These are phyloP conservation scores for Astragalus glycyphyllos DNA, from an alignment of 306 rosid species.

Conservation along the genomic window DNA sequence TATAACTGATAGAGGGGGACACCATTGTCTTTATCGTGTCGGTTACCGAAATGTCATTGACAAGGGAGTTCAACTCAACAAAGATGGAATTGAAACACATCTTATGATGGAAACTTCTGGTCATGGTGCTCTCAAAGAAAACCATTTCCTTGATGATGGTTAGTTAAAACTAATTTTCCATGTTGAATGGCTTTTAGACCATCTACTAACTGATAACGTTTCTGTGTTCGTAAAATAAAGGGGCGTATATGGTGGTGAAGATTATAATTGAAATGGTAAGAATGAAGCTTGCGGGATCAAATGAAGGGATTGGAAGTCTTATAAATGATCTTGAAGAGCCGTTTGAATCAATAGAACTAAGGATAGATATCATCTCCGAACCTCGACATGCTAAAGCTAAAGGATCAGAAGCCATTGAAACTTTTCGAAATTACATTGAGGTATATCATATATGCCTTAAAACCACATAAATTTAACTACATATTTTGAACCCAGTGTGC, in stretches of 20 bases:
- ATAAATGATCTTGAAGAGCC: conserved; percentile 86
- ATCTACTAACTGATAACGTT: not conserved
- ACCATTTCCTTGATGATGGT: conserved; percentile 94
- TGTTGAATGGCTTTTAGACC: not conserved
- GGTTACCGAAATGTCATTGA: conserved; percentile 91
- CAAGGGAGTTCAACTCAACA: conserved; percentile 75
- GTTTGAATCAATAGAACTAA: conserved; percentile 65
- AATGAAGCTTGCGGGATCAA: conserved; percentile 80
- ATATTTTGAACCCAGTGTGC: not conserved
- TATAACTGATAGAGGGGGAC: conserved; percentile 69
- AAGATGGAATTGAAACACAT: conserved; percentile 74
- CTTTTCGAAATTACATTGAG: conserved; percentile 70
- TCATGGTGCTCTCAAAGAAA: conserved; percentile 91
- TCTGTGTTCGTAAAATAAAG: conserved; percentile 37
- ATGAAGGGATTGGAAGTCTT: conserved; percentile 84
- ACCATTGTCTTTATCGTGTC: conserved; percentile 82
- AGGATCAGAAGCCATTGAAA: conserved; percentile 68
- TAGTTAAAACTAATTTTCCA: conserved; percentile 21
- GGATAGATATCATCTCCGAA: conserved; percentile 71
- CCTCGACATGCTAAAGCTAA: conserved; percentile 76
- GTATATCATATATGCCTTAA: conserved; percentile 40
- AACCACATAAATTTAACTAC: not conserved
- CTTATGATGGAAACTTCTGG: conserved; percentile 97
- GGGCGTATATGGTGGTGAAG: conserved; percentile 90
- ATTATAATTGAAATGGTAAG: conserved; percentile 86